Evolutionary conservation across 441 rosid genomes (phyloP), one percentile per base, ranked within the genome.

Genomic region (Daphne laureola): DNA sequence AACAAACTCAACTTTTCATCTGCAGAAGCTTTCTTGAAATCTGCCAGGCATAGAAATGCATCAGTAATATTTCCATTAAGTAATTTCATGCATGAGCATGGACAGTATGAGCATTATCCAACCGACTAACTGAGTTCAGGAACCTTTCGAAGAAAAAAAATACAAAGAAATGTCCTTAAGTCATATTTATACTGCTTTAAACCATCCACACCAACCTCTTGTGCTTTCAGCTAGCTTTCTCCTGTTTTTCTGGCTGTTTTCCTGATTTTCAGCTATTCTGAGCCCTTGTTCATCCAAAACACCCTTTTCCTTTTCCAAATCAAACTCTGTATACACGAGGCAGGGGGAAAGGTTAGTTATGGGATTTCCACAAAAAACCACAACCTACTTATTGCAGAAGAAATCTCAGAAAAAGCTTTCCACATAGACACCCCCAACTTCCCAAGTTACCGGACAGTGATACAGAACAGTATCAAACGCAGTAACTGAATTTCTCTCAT

Each of bases 161-260:
- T 21, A 21, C 25, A 21, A 0, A 21, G 25, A 21, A 21, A 31
- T 31, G 11, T 31, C 11, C 38, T 31, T 31, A 21, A 31, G 38
- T 31, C 11, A 7, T 31, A 31, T 31, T 31, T 31, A 6, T 31
- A 31, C 7, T 9, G 8, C 38, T 31, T 31, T 31, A 7, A 6
- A 31, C 38, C 11, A 31, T 31, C 38, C 11, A 7, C 11, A 54
- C 12, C 2, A 17, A 94, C 99, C 98, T 76, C 98, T 79, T 4
- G 98, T 94, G 82, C 88, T 94, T 81, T 94, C 98, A 41, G 99
- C 99, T 72, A 94, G 99, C 68, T 90, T 94, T 45, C 99, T 80
- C 36, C 98, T 79, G 63, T 94, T 94, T 64, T 86, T 88, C 67
- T 81, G 94, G 67, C 99, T 87, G 72, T 86, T 88, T 68, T 94